phyloP scores from a whole-genome alignment of 2,329 filamentous ascomycete species.

The Paracamarosporium sp. region DNA sequence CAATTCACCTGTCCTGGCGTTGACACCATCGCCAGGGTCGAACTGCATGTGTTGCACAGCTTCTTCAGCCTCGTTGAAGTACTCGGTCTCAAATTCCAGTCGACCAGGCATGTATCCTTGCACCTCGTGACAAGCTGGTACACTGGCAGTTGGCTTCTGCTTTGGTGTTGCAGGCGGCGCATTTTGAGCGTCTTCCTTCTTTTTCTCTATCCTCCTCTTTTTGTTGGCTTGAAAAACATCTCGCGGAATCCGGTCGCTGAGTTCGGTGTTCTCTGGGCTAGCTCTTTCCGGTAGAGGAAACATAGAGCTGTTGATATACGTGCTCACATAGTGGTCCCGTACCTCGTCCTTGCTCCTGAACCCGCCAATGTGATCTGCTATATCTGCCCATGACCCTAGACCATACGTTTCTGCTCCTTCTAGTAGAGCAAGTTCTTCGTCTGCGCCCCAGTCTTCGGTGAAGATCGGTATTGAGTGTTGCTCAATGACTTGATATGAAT shows the following conservation, averaged over 20 bases:
- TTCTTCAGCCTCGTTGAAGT: constrained; percentile 97
- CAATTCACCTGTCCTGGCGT: constrained; percentile 80
- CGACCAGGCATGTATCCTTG: constrained; percentile 99
- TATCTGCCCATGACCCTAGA: constrained; percentile 95
- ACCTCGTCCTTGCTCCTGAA: constrained; percentile 96
- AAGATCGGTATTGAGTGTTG: constrained; percentile 99
- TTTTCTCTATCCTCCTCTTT: constrained; percentile 90
- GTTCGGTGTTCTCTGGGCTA: constrained; percentile 78
- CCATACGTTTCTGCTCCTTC: constrained; percentile 97
- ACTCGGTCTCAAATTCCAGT: constrained; percentile 95
- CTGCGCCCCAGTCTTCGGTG: constrained; percentile 91
- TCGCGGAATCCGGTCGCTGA: constrained; percentile 81
- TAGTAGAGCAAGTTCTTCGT: constrained; percentile 91
- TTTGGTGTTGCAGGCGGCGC: constrained; percentile 85
- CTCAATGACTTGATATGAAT: constrained; percentile 93
- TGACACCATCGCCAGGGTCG: constrained; percentile 92
- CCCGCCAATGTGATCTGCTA: constrained; percentile 96
- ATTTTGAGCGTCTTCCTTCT: constrained; percentile 85
- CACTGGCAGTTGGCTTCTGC: constrained; percentile 93
- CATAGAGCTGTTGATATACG: constrained; percentile 80
- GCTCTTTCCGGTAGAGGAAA: constrained; percentile 90
- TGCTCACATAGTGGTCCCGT: constrained; percentile 88
- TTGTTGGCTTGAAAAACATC: constrained; percentile 94
- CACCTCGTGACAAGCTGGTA: constrained; percentile 95
- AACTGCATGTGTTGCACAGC: constrained; percentile 99